Conservation (phyloP, 2,329 filamentous ascomycete genomes). For the Escovopsis sp. region DNA sequence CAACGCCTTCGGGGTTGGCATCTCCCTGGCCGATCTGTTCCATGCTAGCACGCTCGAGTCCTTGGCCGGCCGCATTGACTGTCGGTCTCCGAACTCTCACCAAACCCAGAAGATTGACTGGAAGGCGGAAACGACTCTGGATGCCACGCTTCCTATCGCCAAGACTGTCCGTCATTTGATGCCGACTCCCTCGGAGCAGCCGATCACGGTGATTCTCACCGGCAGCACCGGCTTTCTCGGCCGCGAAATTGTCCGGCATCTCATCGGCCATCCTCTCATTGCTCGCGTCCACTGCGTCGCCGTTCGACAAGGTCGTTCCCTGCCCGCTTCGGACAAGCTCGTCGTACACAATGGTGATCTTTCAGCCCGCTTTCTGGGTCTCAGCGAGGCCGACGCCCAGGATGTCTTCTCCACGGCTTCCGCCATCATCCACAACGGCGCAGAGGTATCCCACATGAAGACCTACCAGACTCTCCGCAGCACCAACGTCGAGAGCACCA, state of each 20-base stretch:
- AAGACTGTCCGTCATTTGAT: neutral
- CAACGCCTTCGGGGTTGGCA: constrained; percentile 14
- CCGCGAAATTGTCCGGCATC: neutral
- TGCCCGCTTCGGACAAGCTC: neutral
- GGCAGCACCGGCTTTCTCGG: constrained; percentile 8
- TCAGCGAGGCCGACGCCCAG: neutral
- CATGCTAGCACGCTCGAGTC: constrained; percentile 19
- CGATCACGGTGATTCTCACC: constrained; percentile 1
- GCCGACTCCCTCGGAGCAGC: neutral
- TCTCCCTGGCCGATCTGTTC: constrained; percentile 24
- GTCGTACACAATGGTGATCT: neutral
- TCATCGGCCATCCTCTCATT: neutral
- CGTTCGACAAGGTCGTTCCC: neutral
- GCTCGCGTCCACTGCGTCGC: neutral
- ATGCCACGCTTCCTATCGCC: neutral
- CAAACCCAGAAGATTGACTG: constrained; percentile 9
- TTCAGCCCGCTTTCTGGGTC: neutral
- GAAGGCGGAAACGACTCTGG: constrained; percentile 9
- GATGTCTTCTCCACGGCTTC: neutral
- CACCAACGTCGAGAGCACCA: constrained; percentile 5
- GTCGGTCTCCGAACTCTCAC: neutral
- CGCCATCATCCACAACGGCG: constrained; percentile 8
- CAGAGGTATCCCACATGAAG: constrained; percentile 5
- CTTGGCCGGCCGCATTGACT: constrained; percentile 23
- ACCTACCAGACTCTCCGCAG: constrained; percentile 4